Evolutionary conservation across 306 rosid genomes (phyloP), one percentile per base, ranked within the genome.

Genomic region (Lablab purpureus): DNA sequence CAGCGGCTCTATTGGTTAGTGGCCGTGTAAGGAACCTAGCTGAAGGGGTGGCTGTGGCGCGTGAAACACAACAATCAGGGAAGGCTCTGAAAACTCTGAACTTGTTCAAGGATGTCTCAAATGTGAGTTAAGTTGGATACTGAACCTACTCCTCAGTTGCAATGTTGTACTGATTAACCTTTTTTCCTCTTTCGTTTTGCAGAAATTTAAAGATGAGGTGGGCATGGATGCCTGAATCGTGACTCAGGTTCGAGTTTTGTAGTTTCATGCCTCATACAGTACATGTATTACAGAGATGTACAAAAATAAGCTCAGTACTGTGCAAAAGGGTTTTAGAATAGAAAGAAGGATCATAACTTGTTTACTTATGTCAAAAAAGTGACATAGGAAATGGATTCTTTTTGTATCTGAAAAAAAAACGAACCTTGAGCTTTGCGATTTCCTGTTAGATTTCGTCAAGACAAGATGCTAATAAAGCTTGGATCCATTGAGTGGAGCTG

Each of bases 1-100:
- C 93, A 10, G 99, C 98, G 6, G 91, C 96, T 65, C 91, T 92
- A 17, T 47, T 91, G 76, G 98, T 95, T 14, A 85, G 94, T 23
- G 87, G 93, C 76, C 77, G 11, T 23, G 97, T 87, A 82, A 89
- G 77, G 65, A 85, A 83, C 87, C 83, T 91, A 67, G 82, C 84
- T 13, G 93, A 93, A 82, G 99, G 98, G 49, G 85, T 95, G 36
- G 40, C 81, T 17, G 22, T 95, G 85, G 98, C 97, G 13, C 94
- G 91, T 1, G 85, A 93, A 82, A 85, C 92, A 8, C 99, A 93
- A 41, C 76, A 60, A 63, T 90, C 99, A 0, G 99, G 99, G 68
- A 91, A 88, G 82, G 92, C 98, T 72, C 81, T 89, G 11, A 77
- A 85, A 87, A 95, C 92, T 4, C 99, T 95, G 54, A 74, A 87